Evolutionary conservation across 2,329 filamentous ascomycete species (phyloP), one percentile per base, ranked within the genome.

Genomic region (Cadophora sp.): DNA sequence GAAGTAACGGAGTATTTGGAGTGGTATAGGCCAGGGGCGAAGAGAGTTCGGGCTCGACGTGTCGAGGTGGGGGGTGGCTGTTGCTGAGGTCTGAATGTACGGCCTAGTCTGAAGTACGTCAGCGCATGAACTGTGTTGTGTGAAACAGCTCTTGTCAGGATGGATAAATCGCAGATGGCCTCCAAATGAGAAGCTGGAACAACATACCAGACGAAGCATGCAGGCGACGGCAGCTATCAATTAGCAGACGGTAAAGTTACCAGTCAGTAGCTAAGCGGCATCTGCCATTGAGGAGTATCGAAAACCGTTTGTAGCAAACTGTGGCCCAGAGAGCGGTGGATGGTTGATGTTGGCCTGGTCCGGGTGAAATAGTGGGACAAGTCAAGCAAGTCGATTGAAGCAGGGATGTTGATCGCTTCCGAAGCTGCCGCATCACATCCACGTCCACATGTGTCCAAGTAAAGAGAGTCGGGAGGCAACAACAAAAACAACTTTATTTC

Each of bases 61-160:
- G 31, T 61, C 50, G 65, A 68, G 31, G 43, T 62, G 48, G 31
- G 74, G 74, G 73, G 72, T 70, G 75, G 27, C 16, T n/a, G 46
- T 31, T 48, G 43, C 62, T 55, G 62, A 64, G 73, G 69, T 73
- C 46, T 64, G 71, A 73, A 72, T 73, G 70, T 76, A 70, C 68
- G 34, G 70, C 67, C 72, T 76, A 75, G 73, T 75, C 73, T 75
- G 31, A 53, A 37, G 61, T 50, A 77, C 75, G 76, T 77, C 74
- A 77, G 76, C 72, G 72, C 72, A 75, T 68, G 68, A 69, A 69
- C 46, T 55, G 63, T 55, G 62, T 73, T 67, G 73, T 69, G 66
- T 73, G 69, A 73, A 73, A 73, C 68, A 62, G 69, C 63, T 65
- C 59, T 62, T 67, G 71, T 71, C 64, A 70, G 68, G 68, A 69